A percentile compares a stretch with the other conserved stretches of the same genome.
Conservation (phyloP, 495 filamentous ascomycete species). For the Neurospora sp. region DNA sequence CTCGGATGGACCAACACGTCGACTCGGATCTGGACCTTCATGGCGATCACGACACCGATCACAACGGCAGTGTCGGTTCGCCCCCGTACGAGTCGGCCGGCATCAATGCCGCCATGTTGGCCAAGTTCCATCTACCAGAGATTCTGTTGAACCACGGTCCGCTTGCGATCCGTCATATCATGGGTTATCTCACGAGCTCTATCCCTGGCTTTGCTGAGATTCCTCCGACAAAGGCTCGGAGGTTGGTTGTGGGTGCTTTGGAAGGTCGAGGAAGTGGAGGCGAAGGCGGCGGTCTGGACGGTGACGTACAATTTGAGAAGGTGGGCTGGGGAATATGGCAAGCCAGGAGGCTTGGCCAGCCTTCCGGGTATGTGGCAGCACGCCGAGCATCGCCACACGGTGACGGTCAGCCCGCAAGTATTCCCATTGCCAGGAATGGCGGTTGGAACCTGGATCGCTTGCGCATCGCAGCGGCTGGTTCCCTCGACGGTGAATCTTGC, state of each 20-base stretch:
- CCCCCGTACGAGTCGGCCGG: conserved; percentile 61
- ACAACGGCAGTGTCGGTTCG: conserved; percentile 35
- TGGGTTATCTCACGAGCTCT: conserved; percentile 82
- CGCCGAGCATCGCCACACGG: conserved; percentile 37
- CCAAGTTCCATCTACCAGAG: conserved; percentile 82
- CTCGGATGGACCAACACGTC: conserved; percentile 50
- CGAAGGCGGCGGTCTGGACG: conserved; percentile 54
- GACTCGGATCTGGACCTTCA: conserved; percentile 85
- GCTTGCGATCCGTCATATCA: conserved; percentile 87
- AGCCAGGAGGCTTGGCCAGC: conserved; percentile 62
- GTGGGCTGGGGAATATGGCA: conserved; percentile 97
- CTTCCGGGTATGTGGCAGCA: conserved; percentile 36
- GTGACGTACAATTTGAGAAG: conserved; percentile 87
- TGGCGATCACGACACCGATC: conserved; percentile 54
- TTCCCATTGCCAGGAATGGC: conserved; percentile 53
- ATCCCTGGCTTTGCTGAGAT: conserved; percentile 90
- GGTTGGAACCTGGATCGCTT: conserved; percentile 38
- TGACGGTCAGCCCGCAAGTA: conserved; percentile 47
- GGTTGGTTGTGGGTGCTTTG: conserved; percentile 75
- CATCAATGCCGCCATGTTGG: conserved; percentile 79
- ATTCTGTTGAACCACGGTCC: conserved; percentile 86
- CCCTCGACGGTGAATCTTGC: conserved; percentile 28
- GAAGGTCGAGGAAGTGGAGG: conserved; percentile 60
- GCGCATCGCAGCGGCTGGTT: conserved; percentile 31
- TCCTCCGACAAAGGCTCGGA: conserved; percentile 80